Base-by-base conservation (phyloP, 306 rosid genomes). In the Nissolia schottii region DNA sequence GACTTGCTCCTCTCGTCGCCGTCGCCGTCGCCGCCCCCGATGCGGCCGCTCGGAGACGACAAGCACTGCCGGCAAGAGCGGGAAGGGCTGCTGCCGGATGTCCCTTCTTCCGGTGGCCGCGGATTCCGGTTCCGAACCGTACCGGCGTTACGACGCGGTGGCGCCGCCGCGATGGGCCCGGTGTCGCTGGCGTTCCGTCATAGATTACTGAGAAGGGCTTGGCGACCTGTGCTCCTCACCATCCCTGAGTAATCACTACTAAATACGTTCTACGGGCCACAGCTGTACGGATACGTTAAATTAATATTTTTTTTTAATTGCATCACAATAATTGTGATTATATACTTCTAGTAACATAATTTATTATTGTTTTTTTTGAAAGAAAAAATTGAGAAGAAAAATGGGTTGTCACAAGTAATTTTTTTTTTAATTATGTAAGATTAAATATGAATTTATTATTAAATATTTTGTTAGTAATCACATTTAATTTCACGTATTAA, bases 1-100 rank as follows among this genome's bases (percentile, higher is more conserved):
- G 97, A 91, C 71, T 81, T 91, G 81, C 85, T 91, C 65, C 81
- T 89, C 3, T 91, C 97, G 7, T 88, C 96, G 9, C 85, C 96
- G 13, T 76, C 89, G 10, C 59, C 72, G 11, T 41, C 70, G n/a
- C 53, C 43, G 14, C 0, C 43, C 14, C 3, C 14, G n/a, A n/a
- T n/a, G n/a, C n/a, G n/a, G 55, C 81, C 90, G 67, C 73, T 82
- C 1, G 85, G 82, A 46, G 88, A 83, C 25, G 89, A 82, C 37
- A 78, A 78, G 51, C 74, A 78, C 58, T 45, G 75, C 32, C 49
- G 27, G 4, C 70, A 25, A 14, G 85, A 71, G 32, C 85, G 69
- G 0, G 68, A 59, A 20, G 75, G 49, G 3, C 16, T 86, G 28
- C 35, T 70, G 22, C 85, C 84, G 45, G 41, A 67, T 18, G 37